Percentiles rank a stretch among this genome's conserved stretches.
Conservation (phyloP, 371 early-diverging fungal species). For the Phascolomyces articulosus region DNA sequence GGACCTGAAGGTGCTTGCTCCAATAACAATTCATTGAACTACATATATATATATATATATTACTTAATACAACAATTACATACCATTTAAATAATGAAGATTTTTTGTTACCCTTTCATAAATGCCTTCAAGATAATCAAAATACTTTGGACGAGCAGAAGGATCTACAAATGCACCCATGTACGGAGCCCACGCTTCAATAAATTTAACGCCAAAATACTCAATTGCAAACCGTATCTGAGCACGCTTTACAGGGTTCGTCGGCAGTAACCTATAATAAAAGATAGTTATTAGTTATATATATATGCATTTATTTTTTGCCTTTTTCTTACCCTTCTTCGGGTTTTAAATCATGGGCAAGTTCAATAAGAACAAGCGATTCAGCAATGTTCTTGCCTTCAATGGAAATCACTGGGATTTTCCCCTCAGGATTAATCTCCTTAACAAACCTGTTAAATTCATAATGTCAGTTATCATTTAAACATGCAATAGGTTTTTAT, state of each 20-base stretch:
- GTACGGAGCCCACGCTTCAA: slow-evolving; percentile 27
- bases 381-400: slow-evolving; percentile 48
- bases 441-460: too few relatives aligned
- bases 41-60: slow-evolving; percentile 2
- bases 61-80: too few relatives aligned
- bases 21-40: slow-evolving; percentile 42
- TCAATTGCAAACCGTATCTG: slow-evolving; percentile 61
- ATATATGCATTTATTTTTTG: neutral
- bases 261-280: slow-evolving; percentile 34
- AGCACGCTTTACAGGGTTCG: slow-evolving; percentile 48
- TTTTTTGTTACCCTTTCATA: slow-evolving; percentile 26
- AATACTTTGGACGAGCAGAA: slow-evolving; percentile 18
- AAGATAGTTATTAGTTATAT: too few relatives aligned
- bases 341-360: slow-evolving; percentile 47
- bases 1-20: slow-evolving; percentile 57
- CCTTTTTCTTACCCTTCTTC: slow-evolving; percentile 43
- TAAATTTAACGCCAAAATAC: slow-evolving; percentile 40
- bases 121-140: slow-evolving; percentile 19
- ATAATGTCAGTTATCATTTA: too few relatives aligned
- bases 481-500: too few relatives aligned
- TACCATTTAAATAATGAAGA: too few relatives aligned
- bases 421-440: slow-evolving; percentile 50
- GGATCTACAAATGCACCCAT: slow-evolving; percentile 25
- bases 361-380: slow-evolving; percentile 54
- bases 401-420: slow-evolving; percentile 50